Evolutionary conservation across 306 rosid species (phyloP).

Genomic region (Spatholobus suberectus): DNA sequence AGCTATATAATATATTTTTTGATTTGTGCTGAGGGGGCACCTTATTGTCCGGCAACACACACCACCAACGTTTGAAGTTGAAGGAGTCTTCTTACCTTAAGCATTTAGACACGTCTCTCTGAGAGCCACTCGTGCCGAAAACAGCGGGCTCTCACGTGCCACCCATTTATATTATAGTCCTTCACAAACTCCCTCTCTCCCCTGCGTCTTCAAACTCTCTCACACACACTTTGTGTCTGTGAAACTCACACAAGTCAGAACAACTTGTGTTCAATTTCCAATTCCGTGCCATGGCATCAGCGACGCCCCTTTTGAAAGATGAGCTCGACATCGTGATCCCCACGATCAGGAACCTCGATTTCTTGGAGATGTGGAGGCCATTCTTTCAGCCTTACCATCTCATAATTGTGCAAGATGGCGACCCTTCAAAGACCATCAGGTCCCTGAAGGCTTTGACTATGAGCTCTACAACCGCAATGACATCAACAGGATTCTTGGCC

Average conservation of each 20-base stretch:
- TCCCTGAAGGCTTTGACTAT: constrained; percentile 84
- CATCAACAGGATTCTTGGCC: constrained; percentile 84
- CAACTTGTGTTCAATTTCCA: neutral
- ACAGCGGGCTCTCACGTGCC: constrained; percentile 45
- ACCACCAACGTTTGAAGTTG: constrained; percentile 31
- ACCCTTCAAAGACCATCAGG: constrained; percentile 74
- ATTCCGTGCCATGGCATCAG: constrained; percentile 25
- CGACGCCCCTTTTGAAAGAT: constrained; percentile 64
- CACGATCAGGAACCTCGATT: constrained; percentile 85
- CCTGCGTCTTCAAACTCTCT: constrained; percentile 34
- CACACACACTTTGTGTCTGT: too few relatives aligned
- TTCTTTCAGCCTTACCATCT: constrained; percentile 77
- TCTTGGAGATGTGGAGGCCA: constrained; percentile 95
- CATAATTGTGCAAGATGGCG: constrained; percentile 92
- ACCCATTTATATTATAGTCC: neutral
- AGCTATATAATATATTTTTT: neutral
- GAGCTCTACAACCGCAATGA: constrained; percentile 89
- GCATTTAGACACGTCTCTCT: constrained; percentile 29
- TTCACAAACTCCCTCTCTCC: neutral
- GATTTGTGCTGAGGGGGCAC: neutral
- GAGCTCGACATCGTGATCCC: constrained; percentile 92
- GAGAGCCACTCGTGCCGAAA: constrained; percentile 41
- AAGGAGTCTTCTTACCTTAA: constrained; percentile 30
- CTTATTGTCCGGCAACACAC: constrained; percentile 2
- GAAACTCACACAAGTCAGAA: neutral